A percentile compares a stretch with the other conserved stretches of the same genome.
phyloP scores from a whole-genome alignment of 169 alveolate genomes.

The Theileria parva region DNA sequence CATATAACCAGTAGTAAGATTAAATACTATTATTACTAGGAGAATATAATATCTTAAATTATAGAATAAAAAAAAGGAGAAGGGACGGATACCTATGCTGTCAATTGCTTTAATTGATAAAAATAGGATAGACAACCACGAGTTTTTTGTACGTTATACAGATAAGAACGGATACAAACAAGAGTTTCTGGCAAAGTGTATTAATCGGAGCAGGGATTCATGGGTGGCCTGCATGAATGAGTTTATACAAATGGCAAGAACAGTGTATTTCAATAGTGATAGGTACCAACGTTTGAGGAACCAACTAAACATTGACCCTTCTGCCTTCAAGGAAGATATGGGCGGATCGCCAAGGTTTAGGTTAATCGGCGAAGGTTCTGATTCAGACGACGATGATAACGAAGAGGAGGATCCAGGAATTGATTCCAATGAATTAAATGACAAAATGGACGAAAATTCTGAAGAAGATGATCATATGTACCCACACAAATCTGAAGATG shows the following conservation, averaged over 20 bases:
- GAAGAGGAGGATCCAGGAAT: not conserved
- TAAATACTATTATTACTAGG: not conserved
- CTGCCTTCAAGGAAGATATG: constrained; percentile 25
- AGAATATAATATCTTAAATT: not conserved
- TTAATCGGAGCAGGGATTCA: constrained; percentile 76
- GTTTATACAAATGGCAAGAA: constrained; percentile 69
- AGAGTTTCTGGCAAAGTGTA: constrained; percentile 72
- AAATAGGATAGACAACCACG: constrained; percentile 67
- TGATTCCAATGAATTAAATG: not conserved
- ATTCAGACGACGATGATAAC: not conserved
- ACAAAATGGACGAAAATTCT: not conserved
- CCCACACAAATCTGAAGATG: not conserved
- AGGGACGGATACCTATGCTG: constrained; percentile 72
- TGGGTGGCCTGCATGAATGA: constrained; percentile 83
- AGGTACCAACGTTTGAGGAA: constrained; percentile 15
- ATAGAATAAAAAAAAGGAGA: constrained; percentile 65
- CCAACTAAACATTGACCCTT: constrained; percentile 9
- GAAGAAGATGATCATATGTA: not conserved
- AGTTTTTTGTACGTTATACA: constrained; percentile 77
- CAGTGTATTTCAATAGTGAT: constrained; percentile 40
- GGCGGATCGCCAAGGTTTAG: constrained; percentile 8
- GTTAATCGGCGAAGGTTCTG: not conserved
- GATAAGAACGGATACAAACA: constrained; percentile 50
- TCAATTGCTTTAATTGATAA: constrained; percentile 78
- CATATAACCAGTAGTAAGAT: not conserved